These are phyloP conservation scores for Solanum ossicruentum DNA, from an alignment of 257 asterid species.

Conservation along the genomic window DNA sequence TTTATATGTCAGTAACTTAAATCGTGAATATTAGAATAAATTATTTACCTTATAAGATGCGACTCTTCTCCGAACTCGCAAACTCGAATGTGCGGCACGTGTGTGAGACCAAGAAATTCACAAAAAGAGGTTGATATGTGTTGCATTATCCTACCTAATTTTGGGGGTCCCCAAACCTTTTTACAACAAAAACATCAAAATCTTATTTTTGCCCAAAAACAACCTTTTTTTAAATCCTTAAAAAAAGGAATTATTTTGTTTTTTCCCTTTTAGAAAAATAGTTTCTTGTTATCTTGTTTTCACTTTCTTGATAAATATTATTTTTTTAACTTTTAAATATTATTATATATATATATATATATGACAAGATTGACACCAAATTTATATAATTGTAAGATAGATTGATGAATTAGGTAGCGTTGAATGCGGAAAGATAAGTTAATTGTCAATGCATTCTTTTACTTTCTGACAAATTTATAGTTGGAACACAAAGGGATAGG, in stretches of 20 bases:
- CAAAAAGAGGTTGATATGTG: not conserved
- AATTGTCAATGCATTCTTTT: not conserved
- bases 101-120: not conserved
- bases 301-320: not conserved
- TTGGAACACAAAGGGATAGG: not conserved
- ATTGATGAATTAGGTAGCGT: not conserved
- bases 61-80: too few species aligned
- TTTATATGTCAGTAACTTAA: too few species aligned
- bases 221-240: not conserved
- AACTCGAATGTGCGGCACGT: not conserved
- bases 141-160: not conserved
- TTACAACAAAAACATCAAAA: not conserved
- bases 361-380: not conserved
- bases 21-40: too few species aligned
- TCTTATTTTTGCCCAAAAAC: not conserved
- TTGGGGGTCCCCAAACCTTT: not conserved
- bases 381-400: not conserved
- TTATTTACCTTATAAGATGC: not conserved
- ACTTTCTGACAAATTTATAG: not conserved
- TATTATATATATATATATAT: not conserved
- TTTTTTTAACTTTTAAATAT: not conserved
- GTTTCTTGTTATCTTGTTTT: not conserved
- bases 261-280: not conserved
- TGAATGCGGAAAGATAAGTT: not conserved
- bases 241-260: not conserved